Base-by-base conservation (phyloP, 73 alveolate genomes). In the Uronychia setigera region DNA sequence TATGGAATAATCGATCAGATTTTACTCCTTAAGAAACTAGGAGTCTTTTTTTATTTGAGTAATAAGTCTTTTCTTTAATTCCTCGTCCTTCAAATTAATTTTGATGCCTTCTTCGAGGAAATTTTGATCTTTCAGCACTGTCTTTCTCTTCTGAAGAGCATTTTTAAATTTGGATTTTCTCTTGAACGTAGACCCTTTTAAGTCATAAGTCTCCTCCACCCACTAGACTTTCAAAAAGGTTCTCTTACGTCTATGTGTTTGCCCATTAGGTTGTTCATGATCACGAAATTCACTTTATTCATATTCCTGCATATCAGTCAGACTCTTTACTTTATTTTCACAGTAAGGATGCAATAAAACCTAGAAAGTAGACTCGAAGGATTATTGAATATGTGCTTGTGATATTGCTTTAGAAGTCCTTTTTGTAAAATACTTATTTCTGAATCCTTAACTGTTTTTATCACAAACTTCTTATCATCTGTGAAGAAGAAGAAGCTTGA, bases 201-300 rank as follows among this genome's bases (percentile, higher is more conserved):
- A 59, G 35, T 86, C 92, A 59, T 86, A 86, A 5, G 31, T 58
- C 35, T 86, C 58, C 67, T 35, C 31, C 27, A n/a, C 59, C 86
- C 76, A 77, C 85, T 29, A 34, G 80, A 0, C 79, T 5, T 5
- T 28, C 79, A 67, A 5, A 9, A 13, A 5, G 29, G 79, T 67
- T 29, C 1, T 26, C 79, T 28, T 67, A 28, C 79, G 19, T 76
- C 86, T 30, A 80, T 59, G 76, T 88, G 74, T 9, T 67, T 59
- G 31, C 94, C 94, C 83, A 75, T 30, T n/a, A 88, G 80, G 74
- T 88, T 88, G 60, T 88, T 88, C 89, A 81, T 88, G 28, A 88
- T 82, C 19, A 88, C 94, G 32, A 88, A 81, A 9, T 77, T 31
- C 1, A 88, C 58, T 26, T 83, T 83, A 13, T 81, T 82, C 94